A percentile compares a stretch with the other conserved stretches of the same genome.
phyloP scores from a whole-genome alignment of 192 early-diverging fungal species.

The Linnemannia exigua region DNA sequence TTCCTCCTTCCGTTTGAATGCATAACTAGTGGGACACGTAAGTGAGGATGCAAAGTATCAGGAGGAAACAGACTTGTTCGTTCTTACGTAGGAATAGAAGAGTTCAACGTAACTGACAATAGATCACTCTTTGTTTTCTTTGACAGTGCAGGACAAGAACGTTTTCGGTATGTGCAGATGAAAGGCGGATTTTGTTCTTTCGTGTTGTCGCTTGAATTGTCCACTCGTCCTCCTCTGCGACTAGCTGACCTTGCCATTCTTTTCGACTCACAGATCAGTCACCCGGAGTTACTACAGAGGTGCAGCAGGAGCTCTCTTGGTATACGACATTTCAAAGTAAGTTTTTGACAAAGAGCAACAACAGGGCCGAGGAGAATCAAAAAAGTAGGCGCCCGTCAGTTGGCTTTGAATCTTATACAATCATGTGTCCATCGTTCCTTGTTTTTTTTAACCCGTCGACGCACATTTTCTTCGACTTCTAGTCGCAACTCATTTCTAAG shows the following conservation, averaged over 20 bases:
- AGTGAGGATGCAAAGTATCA: not conserved
- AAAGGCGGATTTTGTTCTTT: not conserved
- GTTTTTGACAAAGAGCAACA: constrained; percentile 8
- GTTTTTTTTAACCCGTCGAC: constrained; percentile 1
- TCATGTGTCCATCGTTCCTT: not conserved
- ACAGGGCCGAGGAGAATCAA: not conserved
- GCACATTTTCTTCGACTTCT: not conserved
- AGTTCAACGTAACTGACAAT: not conserved
- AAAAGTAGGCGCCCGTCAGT: not conserved
- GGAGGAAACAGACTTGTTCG: not conserved
- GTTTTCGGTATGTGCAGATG: constrained; percentile 64
- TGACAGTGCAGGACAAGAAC: constrained; percentile 84
- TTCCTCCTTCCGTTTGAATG: not conserved
- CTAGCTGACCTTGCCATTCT: constrained; percentile 10
- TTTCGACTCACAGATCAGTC: constrained; percentile 68
- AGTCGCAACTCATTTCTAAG: constrained; percentile 72
- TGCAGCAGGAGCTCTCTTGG: constrained; percentile 81
- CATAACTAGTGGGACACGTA: constrained; percentile 40
- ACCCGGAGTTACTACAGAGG: constrained; percentile 88
- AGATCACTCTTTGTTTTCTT: constrained; percentile 31
- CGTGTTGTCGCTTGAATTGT: not conserved
- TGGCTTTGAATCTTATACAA: constrained; percentile 44
- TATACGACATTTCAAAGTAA: constrained; percentile 86
- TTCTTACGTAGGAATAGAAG: not conserved
- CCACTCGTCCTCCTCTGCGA: not conserved